A percentile compares a stretch with the other conserved stretches of the same genome.
Conservation (phyloP, 768 basidiomycete genomes). For the Saitozyma sp. region DNA sequence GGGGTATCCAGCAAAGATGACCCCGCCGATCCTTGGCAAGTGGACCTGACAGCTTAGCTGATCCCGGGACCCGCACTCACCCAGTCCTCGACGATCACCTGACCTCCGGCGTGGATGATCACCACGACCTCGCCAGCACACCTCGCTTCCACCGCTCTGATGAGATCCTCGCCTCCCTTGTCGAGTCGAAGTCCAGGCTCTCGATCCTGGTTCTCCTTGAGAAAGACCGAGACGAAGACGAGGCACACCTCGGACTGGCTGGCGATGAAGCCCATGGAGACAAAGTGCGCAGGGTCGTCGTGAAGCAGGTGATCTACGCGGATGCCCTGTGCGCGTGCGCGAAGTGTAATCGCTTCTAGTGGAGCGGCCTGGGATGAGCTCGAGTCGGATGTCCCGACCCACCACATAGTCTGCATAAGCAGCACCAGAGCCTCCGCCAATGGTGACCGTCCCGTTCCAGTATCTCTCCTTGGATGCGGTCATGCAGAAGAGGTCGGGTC, state of each 20-base stretch:
- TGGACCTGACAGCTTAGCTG: slow-evolving; percentile 30
- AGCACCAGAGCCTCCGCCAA: slow-evolving; percentile 48
- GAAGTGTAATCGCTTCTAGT: slow-evolving; percentile 42
- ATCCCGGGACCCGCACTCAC: slow-evolving; percentile 15
- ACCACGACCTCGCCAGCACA: slow-evolving; percentile 44
- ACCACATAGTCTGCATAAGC: slow-evolving; percentile 47
- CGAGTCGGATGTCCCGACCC: slow-evolving; percentile 10
- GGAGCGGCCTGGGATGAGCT: slow-evolving; percentile 32
- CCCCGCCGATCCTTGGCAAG: slow-evolving; percentile 50
- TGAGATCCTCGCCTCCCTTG: slow-evolving; percentile 38
- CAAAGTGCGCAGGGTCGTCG: slow-evolving; percentile 35
- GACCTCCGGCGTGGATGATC: slow-evolving; percentile 40
- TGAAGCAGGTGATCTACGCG: slow-evolving; percentile 44
- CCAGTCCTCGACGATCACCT: slow-evolving; percentile 45
- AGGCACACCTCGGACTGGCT: slow-evolving; percentile 46
- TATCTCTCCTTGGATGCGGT: slow-evolving; percentile 32
- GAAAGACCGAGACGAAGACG: slow-evolving; percentile 49
- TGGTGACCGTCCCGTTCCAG: slow-evolving; percentile 50
- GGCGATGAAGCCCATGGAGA: slow-evolving; percentile 33
- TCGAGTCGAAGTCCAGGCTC: slow-evolving; percentile 34
- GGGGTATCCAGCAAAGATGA: slow-evolving; percentile 47
- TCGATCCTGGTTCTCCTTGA: slow-evolving; percentile 49
- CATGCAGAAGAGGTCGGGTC: slow-evolving; percentile 44
- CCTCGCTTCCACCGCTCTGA: slow-evolving; percentile 34
- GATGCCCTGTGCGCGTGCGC: slow-evolving; percentile 30